A percentile compares a stretch with the other conserved stretches of the same genome.
Evolutionary conservation across 1,284 basidiomycete genomes (phyloP).

Genomic region (Cryptococcus maquisensis): DNA sequence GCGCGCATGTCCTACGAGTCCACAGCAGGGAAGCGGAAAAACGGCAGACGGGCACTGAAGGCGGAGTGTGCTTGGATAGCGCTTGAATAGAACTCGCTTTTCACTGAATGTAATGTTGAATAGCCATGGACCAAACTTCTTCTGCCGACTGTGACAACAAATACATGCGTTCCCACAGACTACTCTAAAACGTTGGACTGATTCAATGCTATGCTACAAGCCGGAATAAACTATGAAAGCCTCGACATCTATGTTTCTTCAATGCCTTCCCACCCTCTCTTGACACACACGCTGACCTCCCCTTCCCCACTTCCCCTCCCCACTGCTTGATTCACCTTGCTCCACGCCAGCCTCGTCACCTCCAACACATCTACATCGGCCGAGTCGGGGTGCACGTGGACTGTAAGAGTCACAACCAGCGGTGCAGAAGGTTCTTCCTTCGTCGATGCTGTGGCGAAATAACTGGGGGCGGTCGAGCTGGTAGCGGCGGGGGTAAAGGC

Average conservation of each 20-base stretch:
- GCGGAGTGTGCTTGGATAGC: no score
- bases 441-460: neutral
- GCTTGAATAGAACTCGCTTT: no score
- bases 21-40: no score
- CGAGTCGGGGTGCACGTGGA: conserved; percentile 67
- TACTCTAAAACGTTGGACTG: no score
- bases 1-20: no score
- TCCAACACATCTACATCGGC: conserved; percentile 68
- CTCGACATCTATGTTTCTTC: conserved; percentile 7
- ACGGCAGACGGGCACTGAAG: no score
- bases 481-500: conserved; percentile 17
- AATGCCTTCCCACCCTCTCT: conserved; percentile 36
- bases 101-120: no score
- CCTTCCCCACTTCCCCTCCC: conserved; percentile 16
- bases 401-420: conserved; percentile 73
- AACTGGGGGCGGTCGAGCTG: conserved; percentile 1
- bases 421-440: conserved; percentile 11
- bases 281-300: conserved; percentile 39
- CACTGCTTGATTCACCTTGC: conserved; percentile 24
- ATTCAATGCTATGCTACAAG: no score
- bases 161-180: no score
- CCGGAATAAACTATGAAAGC: no score
- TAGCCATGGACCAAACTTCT: no score
- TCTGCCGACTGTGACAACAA: no score
- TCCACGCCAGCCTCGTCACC: conserved; percentile 41